Percentiles rank a stretch among this genome's conserved stretches.
Conservation (phyloP, 2,329 filamentous ascomycete genomes). For the Ophiocordyceps camponoti-rufipedis region DNA sequence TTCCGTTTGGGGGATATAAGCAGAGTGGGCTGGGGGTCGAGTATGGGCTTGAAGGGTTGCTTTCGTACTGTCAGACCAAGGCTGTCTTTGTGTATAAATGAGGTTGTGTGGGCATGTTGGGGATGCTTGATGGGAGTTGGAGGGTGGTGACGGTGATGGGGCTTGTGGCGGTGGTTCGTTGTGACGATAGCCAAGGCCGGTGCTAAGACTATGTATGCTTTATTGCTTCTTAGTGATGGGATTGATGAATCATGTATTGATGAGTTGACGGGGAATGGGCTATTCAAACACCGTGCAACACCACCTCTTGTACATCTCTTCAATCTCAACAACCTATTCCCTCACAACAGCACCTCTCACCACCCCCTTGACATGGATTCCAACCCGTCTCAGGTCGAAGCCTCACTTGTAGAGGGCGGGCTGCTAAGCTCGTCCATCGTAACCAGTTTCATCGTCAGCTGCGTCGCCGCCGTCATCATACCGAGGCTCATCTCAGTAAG, state of each 20-base stretch:
- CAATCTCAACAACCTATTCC: too few relatives aligned
- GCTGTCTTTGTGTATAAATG: not conserved
- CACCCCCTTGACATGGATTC: not conserved
- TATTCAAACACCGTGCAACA: too few relatives aligned
- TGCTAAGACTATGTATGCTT: too few relatives aligned
- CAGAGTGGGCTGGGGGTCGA: slow-evolving; percentile 5
- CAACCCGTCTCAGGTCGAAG: not conserved
- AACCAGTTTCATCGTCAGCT: not conserved
- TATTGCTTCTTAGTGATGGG: too few relatives aligned
- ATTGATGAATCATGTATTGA: too few relatives aligned
- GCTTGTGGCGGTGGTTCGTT: too few relatives aligned
- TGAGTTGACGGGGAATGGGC: too few relatives aligned
- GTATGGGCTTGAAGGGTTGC: slow-evolving; percentile 3
- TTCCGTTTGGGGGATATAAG: slow-evolving; percentile 5
- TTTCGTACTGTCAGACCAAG: slow-evolving; percentile 1
- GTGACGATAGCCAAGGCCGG: too few relatives aligned
- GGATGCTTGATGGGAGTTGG: too few relatives aligned
- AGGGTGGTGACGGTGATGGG: too few relatives aligned
- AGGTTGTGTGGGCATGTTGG: too few relatives aligned
- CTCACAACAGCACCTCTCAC: not conserved
- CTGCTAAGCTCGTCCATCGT: not conserved
- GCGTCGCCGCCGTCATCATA: not conserved
- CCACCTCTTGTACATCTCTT: too few relatives aligned
- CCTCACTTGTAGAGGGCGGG: not conserved
- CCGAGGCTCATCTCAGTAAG: not conserved